These are phyloP conservation scores for Chaetomidium leptoderma DNA, from an alignment of 495 filamentous ascomycete genomes.

Conservation along the genomic window DNA sequence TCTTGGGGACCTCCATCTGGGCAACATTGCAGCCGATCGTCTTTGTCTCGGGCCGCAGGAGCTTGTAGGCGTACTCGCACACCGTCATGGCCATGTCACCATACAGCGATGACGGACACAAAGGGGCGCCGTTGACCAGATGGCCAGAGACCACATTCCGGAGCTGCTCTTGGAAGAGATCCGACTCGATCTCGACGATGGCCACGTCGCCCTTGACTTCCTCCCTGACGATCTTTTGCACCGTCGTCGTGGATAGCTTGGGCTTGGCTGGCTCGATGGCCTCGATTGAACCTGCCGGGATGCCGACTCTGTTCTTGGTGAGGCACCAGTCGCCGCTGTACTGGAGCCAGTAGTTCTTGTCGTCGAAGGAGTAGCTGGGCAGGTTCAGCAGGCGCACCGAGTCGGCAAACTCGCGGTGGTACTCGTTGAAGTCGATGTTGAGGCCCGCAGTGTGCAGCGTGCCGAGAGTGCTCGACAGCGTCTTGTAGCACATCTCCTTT, in stretches of 20 bases:
- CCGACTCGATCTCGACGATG: slow-evolving; percentile 61
- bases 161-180: slow-evolving; percentile 58
- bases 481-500: slow-evolving; percentile 59
- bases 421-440: slow-evolving; percentile 72
- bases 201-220: slow-evolving; percentile 51
- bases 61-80: slow-evolving; percentile 61
- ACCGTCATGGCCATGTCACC: slow-evolving; percentile 75
- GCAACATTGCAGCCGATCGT: slow-evolving; percentile 57
- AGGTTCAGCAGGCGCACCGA: slow-evolving; percentile 61
- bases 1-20: slow-evolving; percentile 65
- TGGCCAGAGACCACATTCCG: slow-evolving; percentile 63
- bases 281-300: slow-evolving; percentile 36
- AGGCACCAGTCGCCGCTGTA: slow-evolving; percentile 67
- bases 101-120: slow-evolving; percentile 59
- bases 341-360: slow-evolving; percentile 79
- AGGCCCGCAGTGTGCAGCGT: slow-evolving; percentile 62
- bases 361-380: slow-evolving; percentile 72
- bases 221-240: slow-evolving; percentile 54
- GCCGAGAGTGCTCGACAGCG: slow-evolving; percentile 55
- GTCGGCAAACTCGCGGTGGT: slow-evolving; percentile 63
- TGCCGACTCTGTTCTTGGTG: slow-evolving; percentile 64
- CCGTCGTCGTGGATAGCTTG: slow-evolving; percentile 46
- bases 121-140: slow-evolving; percentile 58
- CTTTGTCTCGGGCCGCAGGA: slow-evolving; percentile 50
- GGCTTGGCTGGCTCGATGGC: slow-evolving; percentile 50